Evolutionary conservation across 768 basidiomycete species (phyloP), one percentile per base, ranked within the genome.

Genomic region (Asterophora parasitica): DNA sequence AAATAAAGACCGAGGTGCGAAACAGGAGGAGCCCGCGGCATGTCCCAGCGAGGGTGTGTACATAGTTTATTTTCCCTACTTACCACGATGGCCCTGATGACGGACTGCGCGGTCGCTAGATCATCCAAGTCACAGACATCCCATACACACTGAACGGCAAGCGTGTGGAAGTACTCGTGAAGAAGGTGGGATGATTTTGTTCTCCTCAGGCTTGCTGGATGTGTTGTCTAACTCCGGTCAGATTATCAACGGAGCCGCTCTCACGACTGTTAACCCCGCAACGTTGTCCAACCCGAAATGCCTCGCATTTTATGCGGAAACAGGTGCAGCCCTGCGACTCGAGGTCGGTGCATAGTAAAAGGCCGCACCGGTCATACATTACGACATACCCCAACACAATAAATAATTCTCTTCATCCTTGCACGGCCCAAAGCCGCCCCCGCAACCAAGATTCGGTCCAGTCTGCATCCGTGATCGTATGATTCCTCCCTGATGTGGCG

Each of bases 81-180:
- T 28, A 46, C 26, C 35, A 48, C 55, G 34, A 45, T 31, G 47
- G 40, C 44, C 26, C 45, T 50, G 47, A 55, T 42, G 43, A 42
- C 48, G 47, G 43, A 41, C 40, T 39, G 23, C 42, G 41, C 48
- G 47, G 19, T 42, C 53, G 44, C 58, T 26, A 87, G 84, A 81
- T 88, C 50, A 70, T 89, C 19, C 82, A 85, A 62, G 81, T 81
- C 12, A 53, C 64, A 7, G 85, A 88, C 62, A 75, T 90, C 12
- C 87, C 87, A 4, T 85, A 89, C 60, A 92, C 88, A 16, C 65
- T 90, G 51, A 90, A 88, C 54, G 83, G 83, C 30, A 92, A 90
- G 61, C 77, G 83, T 35, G 86, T 91, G 38, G 88, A 90, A 63
- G 85, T 88, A 7, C 73, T 83, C 9, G 81, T 87, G 32, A 86